A percentile compares a stretch with the other conserved stretches of the same genome.
phyloP scores from a whole-genome alignment of 306 rosid species.

The Malus fusca region DNA sequence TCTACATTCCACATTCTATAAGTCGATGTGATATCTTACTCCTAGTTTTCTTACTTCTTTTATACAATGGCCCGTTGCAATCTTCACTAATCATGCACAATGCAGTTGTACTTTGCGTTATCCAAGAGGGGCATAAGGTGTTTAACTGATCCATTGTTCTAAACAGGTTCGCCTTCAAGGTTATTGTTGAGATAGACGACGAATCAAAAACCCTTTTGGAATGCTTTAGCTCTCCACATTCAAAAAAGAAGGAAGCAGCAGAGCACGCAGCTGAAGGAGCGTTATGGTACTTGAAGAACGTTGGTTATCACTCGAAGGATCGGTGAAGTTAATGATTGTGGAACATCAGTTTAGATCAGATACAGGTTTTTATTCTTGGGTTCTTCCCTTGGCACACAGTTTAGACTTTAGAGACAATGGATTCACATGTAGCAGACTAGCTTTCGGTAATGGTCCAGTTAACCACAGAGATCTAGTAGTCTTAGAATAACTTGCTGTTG shows the following conservation, averaged over 20 bases:
- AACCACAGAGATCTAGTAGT: not conserved
- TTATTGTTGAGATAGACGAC: conserved; percentile 29
- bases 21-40: not conserved
- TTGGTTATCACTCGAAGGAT: conserved; percentile 22
- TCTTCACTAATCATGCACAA: not conserved
- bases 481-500: not conserved
- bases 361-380: no score
- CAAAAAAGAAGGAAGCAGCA: conserved; percentile 51
- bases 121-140: not conserved
- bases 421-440: no score
- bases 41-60: not conserved
- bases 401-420: no score
- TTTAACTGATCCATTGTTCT: not conserved
- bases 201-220: conserved; percentile 26
- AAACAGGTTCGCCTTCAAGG: conserved; percentile 60
- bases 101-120: not conserved
- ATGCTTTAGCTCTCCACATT: conserved; percentile 48
- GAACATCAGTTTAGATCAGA: not conserved
- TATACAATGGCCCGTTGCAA: not conserved
- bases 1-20: not conserved
- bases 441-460: not conserved
- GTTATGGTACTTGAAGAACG: conserved; percentile 44
- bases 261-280: conserved; percentile 65
- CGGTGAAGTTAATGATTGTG: not conserved
- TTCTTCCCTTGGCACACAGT: no score